Percentiles rank a stretch among this genome's conserved stretches.
phyloP scores from a whole-genome alignment of 257 asterid genomes.

The Knoxia roxburghii region DNA sequence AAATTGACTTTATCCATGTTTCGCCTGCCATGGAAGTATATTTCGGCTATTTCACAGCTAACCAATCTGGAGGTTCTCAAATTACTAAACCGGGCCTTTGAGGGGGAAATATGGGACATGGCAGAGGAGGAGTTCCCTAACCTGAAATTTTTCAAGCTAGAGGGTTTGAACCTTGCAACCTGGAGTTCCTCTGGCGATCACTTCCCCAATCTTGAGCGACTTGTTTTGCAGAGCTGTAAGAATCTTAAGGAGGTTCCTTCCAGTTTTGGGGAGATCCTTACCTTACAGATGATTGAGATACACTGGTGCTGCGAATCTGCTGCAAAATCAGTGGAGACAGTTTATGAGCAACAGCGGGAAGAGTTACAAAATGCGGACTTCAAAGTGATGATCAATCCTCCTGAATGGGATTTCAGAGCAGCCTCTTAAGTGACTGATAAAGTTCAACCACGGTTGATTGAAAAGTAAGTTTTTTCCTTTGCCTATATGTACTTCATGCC shows the following conservation, averaged over 20 bases:
- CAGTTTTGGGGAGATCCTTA: background rate
- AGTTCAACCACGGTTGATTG: background rate
- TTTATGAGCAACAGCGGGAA: background rate
- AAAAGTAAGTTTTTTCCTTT: background rate
- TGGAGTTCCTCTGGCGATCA: background rate
- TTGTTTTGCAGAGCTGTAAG: background rate
- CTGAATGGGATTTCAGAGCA: slow-evolving; percentile 6
- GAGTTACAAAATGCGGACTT: background rate
- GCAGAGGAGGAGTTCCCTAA: too few species aligned
- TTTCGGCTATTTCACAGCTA: background rate
- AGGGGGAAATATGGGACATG: slow-evolving; percentile 13
- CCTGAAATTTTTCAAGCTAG: background rate
- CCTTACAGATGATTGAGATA: slow-evolving; percentile 2
- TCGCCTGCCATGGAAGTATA: slow-evolving; percentile 6
- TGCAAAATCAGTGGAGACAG: background rate
- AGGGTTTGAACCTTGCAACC: background rate
- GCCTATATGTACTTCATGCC: background rate
- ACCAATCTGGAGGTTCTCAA: slow-evolving; percentile 11
- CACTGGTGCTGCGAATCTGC: slow-evolving; percentile 2
- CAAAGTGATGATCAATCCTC: too few species aligned
- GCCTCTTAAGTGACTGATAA: background rate
- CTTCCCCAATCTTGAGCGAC: slow-evolving; percentile 1
- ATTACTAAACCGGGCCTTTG: background rate
- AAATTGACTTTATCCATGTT: slow-evolving; percentile 14
- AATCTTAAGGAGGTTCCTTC: background rate